A percentile compares a stretch with the other conserved stretches of the same genome.
Conservation (phyloP, 2,329 filamentous ascomycete species). For the Penicillium sp. region DNA sequence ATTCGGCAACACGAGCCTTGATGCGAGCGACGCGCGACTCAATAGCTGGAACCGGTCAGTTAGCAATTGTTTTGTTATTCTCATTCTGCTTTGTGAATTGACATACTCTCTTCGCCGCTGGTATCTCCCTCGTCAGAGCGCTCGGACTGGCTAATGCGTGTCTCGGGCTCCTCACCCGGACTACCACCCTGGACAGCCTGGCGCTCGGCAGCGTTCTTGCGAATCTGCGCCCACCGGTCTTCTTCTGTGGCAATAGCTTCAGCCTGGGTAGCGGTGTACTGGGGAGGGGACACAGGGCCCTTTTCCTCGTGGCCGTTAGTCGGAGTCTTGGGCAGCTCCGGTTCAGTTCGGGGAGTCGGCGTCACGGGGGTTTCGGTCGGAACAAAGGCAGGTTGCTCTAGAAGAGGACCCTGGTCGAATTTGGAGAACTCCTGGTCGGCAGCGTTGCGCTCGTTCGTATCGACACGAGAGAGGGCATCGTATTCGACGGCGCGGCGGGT, state of each 20-base stretch:
- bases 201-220: slow-evolving; percentile 88
- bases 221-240: slow-evolving; percentile 94
- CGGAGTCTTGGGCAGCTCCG: slow-evolving; percentile 21
- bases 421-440: slow-evolving; percentile 59
- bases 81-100: neutral
- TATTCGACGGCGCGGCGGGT: slow-evolving; percentile 56
- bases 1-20: slow-evolving; percentile 92
- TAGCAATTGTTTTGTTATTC: neutral
- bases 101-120: slow-evolving; percentile 93
- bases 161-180: slow-evolving; percentile 67
- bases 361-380: slow-evolving; percentile 56
- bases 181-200: slow-evolving; percentile 56
- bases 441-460: slow-evolving; percentile 54
- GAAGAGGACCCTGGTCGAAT: slow-evolving; percentile 88
- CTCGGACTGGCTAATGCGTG: slow-evolving; percentile 61
- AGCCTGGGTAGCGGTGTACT: slow-evolving; percentile 9
- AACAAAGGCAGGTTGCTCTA: slow-evolving; percentile 83
- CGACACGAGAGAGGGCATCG: slow-evolving; percentile 64
- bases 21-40: slow-evolving; percentile 96
- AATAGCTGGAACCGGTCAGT: slow-evolving; percentile 66
- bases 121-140: slow-evolving; percentile 80
- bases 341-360: slow-evolving; percentile 21
- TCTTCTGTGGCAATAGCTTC: slow-evolving; percentile 39
- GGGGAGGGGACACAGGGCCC: too few species aligned
- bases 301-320: slow-evolving; percentile 20